Evolutionary conservation across 2,329 filamentous ascomycete genomes (phyloP).

Genomic region (Beauveria bassiana): DNA sequence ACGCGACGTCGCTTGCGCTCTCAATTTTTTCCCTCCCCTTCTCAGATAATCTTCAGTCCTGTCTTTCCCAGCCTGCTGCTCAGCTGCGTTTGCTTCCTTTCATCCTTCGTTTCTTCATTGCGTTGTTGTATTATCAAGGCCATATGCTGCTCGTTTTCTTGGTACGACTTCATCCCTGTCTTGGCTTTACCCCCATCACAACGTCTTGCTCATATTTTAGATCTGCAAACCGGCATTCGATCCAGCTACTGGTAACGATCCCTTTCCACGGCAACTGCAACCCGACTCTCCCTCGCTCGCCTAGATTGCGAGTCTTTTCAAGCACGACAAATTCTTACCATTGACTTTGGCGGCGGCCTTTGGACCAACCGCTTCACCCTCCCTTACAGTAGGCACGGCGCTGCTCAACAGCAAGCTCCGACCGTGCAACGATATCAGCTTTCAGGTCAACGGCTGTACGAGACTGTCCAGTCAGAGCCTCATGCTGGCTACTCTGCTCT

Average conservation of each 20-base stretch:
- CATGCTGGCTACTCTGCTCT: background rate
- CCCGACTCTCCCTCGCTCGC: background rate
- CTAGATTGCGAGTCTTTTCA: background rate
- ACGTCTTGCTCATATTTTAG: background rate
- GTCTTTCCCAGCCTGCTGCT: background rate
- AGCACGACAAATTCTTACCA: background rate
- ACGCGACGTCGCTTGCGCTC: slow-evolving; percentile 7
- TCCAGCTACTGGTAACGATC: background rate
- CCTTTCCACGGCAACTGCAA: background rate
- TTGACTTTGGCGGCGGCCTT: background rate
- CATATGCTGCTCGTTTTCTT: background rate
- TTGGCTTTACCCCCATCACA: background rate
- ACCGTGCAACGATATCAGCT: background rate
- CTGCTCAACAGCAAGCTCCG: background rate
- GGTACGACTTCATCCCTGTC: background rate
- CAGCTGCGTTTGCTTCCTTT: background rate
- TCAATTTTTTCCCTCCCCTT: slow-evolving; percentile 11
- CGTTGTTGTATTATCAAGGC: background rate
- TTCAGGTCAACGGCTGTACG: background rate
- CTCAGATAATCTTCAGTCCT: background rate
- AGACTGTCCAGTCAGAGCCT: background rate
- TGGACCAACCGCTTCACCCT: background rate
- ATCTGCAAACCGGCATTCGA: background rate
- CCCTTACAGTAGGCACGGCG: background rate
- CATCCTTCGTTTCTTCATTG: background rate